Base-by-base conservation (phyloP, 768 basidiomycete genomes). In the Tricholoma matsutake region DNA sequence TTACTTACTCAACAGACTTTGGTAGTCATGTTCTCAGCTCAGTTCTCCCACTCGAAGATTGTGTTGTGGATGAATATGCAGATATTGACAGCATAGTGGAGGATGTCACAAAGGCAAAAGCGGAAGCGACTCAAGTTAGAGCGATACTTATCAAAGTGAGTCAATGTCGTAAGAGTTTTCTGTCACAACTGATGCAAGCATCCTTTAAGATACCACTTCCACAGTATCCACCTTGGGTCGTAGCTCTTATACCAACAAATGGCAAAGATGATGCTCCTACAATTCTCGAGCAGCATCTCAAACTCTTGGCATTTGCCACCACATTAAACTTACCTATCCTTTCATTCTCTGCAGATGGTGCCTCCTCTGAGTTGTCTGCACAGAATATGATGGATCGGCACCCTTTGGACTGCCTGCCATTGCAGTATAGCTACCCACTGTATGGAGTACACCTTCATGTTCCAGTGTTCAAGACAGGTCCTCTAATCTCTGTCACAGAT, bases 11-110 rank as follows among this genome's bases (percentile, higher is more conserved):
- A 3, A 70, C 58, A 22, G 62, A 69, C 20, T 67, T 64, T 39
- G 69, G 73, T 3, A 60, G 66, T 8, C 72, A 72, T 53, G 62
- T 74, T 7, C 56, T 74, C 10, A 71, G 73, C 0, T 59, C 68
- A 1, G 61, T 67, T 0, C 57, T 68, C 1, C 60, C 66, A 11
- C 61, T 73, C 0, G 22, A 61, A 0, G 60, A 70, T 3, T 69
- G 69, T 32, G 64, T 67, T 6, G 68, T 70, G 0, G 66, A 71
- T 2, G 52, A 67, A 35, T 49, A 43, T 0, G 66, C 67, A 0
- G 71, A 73, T 34, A 70, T 75, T 32, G 65, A 69, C 20, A n/a
- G 54, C 1, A 63, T 72, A 5, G 66, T 73, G 20, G 57, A 59
- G 0, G 55, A 61, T 1, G 62, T 70, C 1, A 63, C 58, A 6